Evolutionary conservation across 306 rosid species (phyloP).

Genomic region (Urtica urens): DNA sequence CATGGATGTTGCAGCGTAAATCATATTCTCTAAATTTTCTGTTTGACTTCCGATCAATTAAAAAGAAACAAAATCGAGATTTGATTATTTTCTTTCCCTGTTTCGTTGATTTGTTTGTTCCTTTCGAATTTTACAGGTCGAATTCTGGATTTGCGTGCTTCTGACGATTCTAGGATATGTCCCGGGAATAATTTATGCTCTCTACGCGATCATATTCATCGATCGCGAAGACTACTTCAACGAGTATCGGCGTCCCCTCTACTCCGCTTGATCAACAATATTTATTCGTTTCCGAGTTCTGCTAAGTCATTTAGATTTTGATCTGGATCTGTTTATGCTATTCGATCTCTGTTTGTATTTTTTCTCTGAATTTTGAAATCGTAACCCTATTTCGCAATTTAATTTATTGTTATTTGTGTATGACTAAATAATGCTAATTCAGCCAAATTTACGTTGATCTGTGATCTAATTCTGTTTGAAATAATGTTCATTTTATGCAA

Average conservation of each 20-base stretch:
- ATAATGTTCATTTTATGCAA: no score
- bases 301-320: neutral
- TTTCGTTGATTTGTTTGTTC: neutral
- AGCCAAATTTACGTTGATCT: no score
- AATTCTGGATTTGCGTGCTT: slow-evolving; percentile 75
- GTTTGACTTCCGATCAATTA: slow-evolving; percentile 6
- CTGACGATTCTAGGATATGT: slow-evolving; percentile 73
- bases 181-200: slow-evolving; percentile 91
- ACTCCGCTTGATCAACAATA: slow-evolving; percentile 20
- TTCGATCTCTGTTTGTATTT: neutral
- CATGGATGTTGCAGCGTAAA: slow-evolving; percentile 82
- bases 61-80: neutral
- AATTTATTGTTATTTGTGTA: neutral
- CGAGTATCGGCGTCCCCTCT: slow-evolving; percentile 80
- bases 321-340: neutral
- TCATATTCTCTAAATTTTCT: neutral
- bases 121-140: slow-evolving; percentile 32
- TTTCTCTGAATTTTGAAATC: neutral
- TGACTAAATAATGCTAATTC: neutral
- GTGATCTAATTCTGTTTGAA: no score
- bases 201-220: slow-evolving; percentile 58
- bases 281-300: neutral
- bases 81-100: neutral
- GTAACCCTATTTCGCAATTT: neutral
- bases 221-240: slow-evolving; percentile 89